phyloP scores from a whole-genome alignment of 169 alveolate genomes.

The Plasmodium ovale region DNA sequence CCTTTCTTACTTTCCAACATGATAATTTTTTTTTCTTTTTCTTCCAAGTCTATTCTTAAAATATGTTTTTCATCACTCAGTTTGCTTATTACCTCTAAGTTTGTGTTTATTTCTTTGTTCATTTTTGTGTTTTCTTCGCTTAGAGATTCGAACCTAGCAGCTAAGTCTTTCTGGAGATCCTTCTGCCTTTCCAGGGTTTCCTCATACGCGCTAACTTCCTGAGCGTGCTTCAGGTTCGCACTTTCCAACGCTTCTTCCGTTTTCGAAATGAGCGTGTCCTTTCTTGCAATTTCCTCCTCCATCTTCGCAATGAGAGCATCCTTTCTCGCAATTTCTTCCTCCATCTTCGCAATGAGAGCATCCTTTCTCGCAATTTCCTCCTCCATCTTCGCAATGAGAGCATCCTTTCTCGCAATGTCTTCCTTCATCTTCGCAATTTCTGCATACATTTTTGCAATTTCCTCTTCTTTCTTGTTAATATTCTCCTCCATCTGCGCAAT shows the following conservation, averaged over 20 bases:
- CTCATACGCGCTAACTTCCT: background rate
- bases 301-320: background rate
- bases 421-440: background rate
- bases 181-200: background rate
- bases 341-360: background rate
- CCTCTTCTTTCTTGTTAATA: background rate
- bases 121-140: background rate
- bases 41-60: constrained; percentile 9
- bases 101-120: constrained; percentile 1
- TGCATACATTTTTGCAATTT: background rate
- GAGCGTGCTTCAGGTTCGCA: background rate
- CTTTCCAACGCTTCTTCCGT: constrained; percentile 2
- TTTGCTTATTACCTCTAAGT: constrained; percentile 9
- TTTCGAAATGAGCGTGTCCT: background rate
- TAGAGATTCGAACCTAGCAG: background rate
- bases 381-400: background rate
- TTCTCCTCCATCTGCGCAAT: background rate
- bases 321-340: background rate
- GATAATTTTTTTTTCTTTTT: background rate
- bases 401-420: background rate
- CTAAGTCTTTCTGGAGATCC: background rate
- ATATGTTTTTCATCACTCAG: constrained; percentile 6
- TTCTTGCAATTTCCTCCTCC: constrained; percentile 5
- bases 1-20: background rate
- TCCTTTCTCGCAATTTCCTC: constrained; percentile 2